phyloP scores from a whole-genome alignment of 768 basidiomycete species.

The Macrolepiota dolichaula region DNA sequence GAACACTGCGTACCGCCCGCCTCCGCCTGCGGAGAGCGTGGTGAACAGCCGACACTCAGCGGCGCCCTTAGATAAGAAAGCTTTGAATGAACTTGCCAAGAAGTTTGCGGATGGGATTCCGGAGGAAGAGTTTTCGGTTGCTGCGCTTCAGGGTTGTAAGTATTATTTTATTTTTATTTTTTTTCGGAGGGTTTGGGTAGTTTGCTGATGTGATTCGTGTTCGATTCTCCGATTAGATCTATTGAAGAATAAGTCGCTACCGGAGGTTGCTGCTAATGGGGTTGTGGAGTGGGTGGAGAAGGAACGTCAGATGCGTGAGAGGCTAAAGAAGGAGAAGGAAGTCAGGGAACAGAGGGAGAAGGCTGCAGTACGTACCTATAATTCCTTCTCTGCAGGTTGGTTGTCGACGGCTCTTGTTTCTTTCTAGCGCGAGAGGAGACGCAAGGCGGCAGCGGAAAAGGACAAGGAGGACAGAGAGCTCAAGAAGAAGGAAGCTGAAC shows the following conservation, averaged over 20 bases:
- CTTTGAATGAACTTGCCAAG: constrained; percentile 68
- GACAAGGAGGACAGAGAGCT: constrained; percentile 59
- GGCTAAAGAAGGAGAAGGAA: constrained; percentile 71
- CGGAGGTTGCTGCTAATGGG: constrained; percentile 68
- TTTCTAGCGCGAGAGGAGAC: constrained; percentile 43
- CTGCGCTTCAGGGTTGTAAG: constrained; percentile 88
- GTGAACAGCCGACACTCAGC: constrained; percentile 57
- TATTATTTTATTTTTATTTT: constrained; percentile 22
- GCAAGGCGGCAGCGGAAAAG: constrained; percentile 53
- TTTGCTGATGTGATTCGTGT: background rate
- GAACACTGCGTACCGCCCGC: constrained; percentile 61
- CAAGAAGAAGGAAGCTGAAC: constrained; percentile 62
- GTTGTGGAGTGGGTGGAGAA: constrained; percentile 69
- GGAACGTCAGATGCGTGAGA: constrained; percentile 74
- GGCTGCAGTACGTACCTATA: constrained; percentile 49
- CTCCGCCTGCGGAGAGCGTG: constrained; percentile 60
- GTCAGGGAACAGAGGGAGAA: constrained; percentile 66
- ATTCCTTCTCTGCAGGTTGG: background rate
- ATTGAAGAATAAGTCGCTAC: constrained; percentile 80
- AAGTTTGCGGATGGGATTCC: constrained; percentile 80
- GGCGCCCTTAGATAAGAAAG: constrained; percentile 61
- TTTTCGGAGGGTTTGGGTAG: constrained; percentile 9
- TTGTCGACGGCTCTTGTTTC: background rate
- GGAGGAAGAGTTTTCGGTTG: constrained; percentile 84
- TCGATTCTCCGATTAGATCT: constrained; percentile 55